Evolutionary conservation across 208 protist genomes (phyloP).

Genomic region (Balamuthia mandrillaris): DNA sequence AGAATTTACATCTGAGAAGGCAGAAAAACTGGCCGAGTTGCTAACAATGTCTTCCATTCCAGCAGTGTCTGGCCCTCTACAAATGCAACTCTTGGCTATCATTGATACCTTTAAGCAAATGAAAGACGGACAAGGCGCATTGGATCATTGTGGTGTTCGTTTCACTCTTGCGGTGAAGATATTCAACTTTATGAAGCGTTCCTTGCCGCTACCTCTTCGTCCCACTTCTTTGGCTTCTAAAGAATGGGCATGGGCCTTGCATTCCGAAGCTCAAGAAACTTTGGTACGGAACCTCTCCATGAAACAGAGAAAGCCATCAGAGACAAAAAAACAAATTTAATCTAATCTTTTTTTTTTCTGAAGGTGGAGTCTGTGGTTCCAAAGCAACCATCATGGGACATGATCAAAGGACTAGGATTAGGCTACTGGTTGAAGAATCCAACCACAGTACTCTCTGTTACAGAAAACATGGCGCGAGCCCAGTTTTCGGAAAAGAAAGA

Average conservation of each 20-base stretch:
- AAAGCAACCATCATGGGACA: slow-evolving; percentile 38
- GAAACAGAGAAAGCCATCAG: too few species aligned
- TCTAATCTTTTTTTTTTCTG: too few species aligned
- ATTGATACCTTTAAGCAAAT: slow-evolving; percentile 33
- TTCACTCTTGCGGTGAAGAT: neutral
- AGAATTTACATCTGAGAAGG: neutral
- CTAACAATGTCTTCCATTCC: slow-evolving; percentile 1
- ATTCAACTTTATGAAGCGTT: neutral
- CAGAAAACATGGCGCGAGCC: slow-evolving; percentile 68
- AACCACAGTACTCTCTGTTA: slow-evolving; percentile 36
- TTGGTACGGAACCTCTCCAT: slow-evolving; percentile 8
- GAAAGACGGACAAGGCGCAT: slow-evolving; percentile 12
- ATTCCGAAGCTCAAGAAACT: slow-evolving; percentile 58
- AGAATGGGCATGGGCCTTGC: slow-evolving; percentile 54
- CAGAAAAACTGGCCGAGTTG: slow-evolving; percentile 6
- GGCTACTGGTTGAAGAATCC: slow-evolving; percentile 51
- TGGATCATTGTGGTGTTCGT: slow-evolving; percentile 38
- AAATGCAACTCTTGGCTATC: slow-evolving; percentile 44
- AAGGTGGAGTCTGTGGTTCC: neutral
- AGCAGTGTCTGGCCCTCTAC: slow-evolving; percentile 12
- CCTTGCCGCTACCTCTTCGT: neutral
- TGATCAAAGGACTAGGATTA: slow-evolving; percentile 29
- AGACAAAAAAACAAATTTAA: too few species aligned
- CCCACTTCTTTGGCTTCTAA: too few species aligned
- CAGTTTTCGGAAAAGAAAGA: slow-evolving; percentile 77